These are phyloP conservation scores for Claviceps monticola DNA, from an alignment of 2,329 filamentous ascomycete species.

Conservation along the genomic window DNA sequence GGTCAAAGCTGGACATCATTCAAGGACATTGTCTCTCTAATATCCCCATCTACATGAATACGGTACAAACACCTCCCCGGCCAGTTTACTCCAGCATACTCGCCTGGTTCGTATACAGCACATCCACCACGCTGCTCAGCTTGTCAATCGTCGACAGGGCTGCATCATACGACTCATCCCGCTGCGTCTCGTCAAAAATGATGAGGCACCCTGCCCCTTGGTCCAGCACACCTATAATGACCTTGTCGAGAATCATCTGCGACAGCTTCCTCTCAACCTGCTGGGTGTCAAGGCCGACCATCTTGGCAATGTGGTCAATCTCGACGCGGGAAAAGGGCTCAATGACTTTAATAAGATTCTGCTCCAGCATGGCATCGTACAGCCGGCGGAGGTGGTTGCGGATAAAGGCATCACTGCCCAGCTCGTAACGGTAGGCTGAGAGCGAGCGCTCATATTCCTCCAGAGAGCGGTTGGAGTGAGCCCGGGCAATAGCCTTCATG, in stretches of 20 bases:
- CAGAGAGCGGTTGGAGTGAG: constrained; percentile 86
- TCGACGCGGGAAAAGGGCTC: constrained; percentile 97
- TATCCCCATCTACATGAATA: constrained; percentile 3
- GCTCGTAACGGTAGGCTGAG: constrained; percentile 79
- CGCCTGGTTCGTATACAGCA: constrained; percentile 94
- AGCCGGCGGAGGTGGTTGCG: constrained; percentile 89
- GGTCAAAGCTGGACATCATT: no score
- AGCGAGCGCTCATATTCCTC: constrained; percentile 95
- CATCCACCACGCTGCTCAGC: constrained; percentile 92
- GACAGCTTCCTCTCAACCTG: constrained; percentile 97
- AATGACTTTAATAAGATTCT: constrained; percentile 99
- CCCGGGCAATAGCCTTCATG: constrained; percentile 96
- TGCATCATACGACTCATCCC: constrained; percentile 87
- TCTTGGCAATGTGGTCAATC: constrained; percentile 91
- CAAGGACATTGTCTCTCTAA: not conserved
- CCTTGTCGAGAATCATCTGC: constrained; percentile 99
- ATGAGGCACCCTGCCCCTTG: constrained; percentile 96
- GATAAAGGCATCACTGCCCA: constrained; percentile 90
- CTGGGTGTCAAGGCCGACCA: constrained; percentile 89
- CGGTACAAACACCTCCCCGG: constrained; percentile 1
- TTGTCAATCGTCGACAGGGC: constrained; percentile 93
- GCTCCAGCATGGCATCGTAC: constrained; percentile 97
- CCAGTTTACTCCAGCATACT: constrained; percentile 71
- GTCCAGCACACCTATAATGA: constrained; percentile 93
- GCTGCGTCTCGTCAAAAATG: constrained; percentile 88